A percentile compares a stretch with the other conserved stretches of the same genome.
phyloP scores from a whole-genome alignment of 306 rosid species.

The Vigna angularis region DNA sequence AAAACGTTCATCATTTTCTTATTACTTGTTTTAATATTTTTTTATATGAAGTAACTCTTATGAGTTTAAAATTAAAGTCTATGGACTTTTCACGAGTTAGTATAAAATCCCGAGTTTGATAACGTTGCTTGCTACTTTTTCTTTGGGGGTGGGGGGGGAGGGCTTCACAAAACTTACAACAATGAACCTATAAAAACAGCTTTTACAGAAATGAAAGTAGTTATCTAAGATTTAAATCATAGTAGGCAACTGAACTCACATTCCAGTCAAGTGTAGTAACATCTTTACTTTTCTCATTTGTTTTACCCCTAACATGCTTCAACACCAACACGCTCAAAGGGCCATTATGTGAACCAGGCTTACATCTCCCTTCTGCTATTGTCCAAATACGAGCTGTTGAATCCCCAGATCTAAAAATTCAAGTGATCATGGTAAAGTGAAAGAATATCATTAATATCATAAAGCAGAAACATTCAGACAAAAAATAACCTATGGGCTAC shows the following conservation, averaged over 20 bases:
- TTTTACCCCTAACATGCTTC: slow-evolving; percentile 84
- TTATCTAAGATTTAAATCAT: slow-evolving; percentile 35
- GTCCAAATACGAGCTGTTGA: slow-evolving; percentile 98
- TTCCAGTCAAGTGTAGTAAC: slow-evolving; percentile 98
- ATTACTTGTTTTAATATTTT: too few relatives aligned
- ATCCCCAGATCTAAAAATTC: slow-evolving; percentile 78
- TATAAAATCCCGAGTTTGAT: too few relatives aligned
- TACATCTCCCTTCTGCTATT: slow-evolving; percentile 70
- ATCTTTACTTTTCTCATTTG: slow-evolving; percentile 88
- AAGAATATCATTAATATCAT: slow-evolving; percentile 18
- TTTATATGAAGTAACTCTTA: too few relatives aligned
- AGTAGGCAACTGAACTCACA: slow-evolving; percentile 63
- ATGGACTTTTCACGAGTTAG: too few relatives aligned
- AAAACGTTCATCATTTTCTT: too few relatives aligned
- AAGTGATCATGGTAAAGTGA: slow-evolving; percentile 20
- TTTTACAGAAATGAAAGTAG: slow-evolving; percentile 6
- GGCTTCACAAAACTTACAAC: too few relatives aligned
- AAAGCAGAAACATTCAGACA: not conserved
- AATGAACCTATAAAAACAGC: not conserved
- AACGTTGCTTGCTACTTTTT: not conserved
- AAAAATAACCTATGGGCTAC: not conserved
- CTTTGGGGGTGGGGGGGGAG: too few relatives aligned
- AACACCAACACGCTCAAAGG: slow-evolving; percentile 71
- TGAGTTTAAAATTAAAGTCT: too few relatives aligned
- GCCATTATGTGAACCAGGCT: slow-evolving; percentile 60